These are phyloP conservation scores for Tillandsia leiboldiana DNA, from an alignment of 176 grass and related monocot species.

Conservation along the genomic window DNA sequence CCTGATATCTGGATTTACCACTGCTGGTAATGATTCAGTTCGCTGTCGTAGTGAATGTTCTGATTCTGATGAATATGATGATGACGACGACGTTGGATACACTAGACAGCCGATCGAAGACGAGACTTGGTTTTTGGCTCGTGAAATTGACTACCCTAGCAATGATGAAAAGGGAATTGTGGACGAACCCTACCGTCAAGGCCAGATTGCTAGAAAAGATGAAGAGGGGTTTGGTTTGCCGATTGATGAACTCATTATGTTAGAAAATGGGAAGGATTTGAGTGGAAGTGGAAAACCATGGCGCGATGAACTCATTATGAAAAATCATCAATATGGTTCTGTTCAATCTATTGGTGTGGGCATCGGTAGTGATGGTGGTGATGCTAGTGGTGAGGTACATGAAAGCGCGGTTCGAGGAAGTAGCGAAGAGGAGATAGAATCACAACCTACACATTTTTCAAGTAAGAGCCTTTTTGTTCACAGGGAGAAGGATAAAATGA, in stretches of 20 bases:
- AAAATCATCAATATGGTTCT: conserved; percentile 4
- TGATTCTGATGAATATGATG: conserved; percentile 61
- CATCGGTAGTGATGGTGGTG: conserved; percentile 13
- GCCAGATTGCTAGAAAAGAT: conserved; percentile 50
- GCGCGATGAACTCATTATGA: background rate
- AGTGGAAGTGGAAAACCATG: background rate
- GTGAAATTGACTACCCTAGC: conserved; percentile 93
- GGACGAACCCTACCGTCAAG: conserved; percentile 39
- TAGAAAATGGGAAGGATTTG: background rate
- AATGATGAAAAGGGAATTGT: conserved; percentile 75
- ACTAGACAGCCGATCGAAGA: conserved; percentile 91
- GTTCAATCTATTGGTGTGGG: conserved; percentile 17
- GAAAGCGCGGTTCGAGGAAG: conserved; percentile 57
- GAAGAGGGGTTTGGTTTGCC: conserved; percentile 20
- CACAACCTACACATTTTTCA: conserved; percentile 19
- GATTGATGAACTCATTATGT: too few species aligned
- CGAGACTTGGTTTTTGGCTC: conserved; percentile 91
- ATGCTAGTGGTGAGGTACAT: conserved; percentile 3
- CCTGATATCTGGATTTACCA: conserved; percentile 69
- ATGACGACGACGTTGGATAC: conserved; percentile 58
- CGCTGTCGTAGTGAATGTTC: conserved; percentile 91
- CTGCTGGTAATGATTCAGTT: conserved; percentile 62
- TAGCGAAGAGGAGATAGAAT: conserved; percentile 16
- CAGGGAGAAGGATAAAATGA: conserved; percentile 29
- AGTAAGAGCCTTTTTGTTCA: background rate